Evolutionary conservation across 1,139 yeast species (phyloP).

Genomic region (Scheffersomyces stambukii): DNA sequence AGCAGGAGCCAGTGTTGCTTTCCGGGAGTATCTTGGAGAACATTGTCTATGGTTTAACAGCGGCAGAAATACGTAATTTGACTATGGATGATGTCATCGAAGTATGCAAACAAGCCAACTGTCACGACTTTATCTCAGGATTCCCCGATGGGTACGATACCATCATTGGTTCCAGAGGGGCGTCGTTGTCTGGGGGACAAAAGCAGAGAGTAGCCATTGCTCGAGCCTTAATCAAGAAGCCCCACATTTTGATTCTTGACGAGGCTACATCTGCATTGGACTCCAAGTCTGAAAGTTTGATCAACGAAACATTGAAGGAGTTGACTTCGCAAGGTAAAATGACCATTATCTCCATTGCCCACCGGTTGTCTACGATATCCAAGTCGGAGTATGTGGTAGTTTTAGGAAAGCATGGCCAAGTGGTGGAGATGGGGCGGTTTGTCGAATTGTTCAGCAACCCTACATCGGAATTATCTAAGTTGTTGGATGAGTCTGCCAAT

Average conservation of each 20-base stretch:
- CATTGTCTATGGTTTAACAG: slow-evolving; percentile 68
- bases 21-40: slow-evolving; percentile 79
- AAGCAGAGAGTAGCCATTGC: slow-evolving; percentile 89
- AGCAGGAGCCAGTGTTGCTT: slow-evolving; percentile 82
- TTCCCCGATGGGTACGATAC: slow-evolving; percentile 56
- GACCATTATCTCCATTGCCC: slow-evolving; percentile 91
- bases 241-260: slow-evolving; percentile 60
- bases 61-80: slow-evolving; percentile 39
- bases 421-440: slow-evolving; percentile 40
- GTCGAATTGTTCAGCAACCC: slow-evolving; percentile 41
- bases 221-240: slow-evolving; percentile 66
- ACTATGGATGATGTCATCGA: slow-evolving; percentile 39
- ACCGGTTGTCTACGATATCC: slow-evolving; percentile 75
- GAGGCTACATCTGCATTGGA: slow-evolving; percentile 82
- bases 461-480: slow-evolving; percentile 39
- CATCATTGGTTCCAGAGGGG: slow-evolving; percentile 52
- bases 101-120: slow-evolving; percentile 49
- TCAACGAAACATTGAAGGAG: slow-evolving; percentile 56
- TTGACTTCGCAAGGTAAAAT: slow-evolving; percentile 55
- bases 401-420: slow-evolving; percentile 41
- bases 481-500: slow-evolving; percentile 36
- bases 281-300: slow-evolving; percentile 64
- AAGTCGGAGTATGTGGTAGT: slow-evolving; percentile 57
- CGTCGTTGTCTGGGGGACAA: slow-evolving; percentile 77
- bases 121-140: slow-evolving; percentile 48